A percentile compares a stretch with the other conserved stretches of the same genome.
Evolutionary conservation across 495 filamentous ascomycete species (phyloP).

Genomic region (Aspergillus carlsbadensis): DNA sequence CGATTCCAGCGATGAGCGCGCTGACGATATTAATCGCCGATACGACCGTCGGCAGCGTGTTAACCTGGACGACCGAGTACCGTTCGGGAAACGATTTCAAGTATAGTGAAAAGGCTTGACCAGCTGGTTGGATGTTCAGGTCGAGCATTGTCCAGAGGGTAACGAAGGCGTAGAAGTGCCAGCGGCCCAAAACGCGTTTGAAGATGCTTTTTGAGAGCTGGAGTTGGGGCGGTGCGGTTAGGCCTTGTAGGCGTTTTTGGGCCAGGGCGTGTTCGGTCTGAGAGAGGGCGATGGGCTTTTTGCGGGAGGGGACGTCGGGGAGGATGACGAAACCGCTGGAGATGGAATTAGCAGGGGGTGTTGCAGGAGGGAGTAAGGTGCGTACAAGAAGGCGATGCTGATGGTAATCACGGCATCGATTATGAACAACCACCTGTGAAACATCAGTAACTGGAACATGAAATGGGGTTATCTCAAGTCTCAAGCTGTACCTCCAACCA

Average conservation of each 20-base stretch:
- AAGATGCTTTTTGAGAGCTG: too few species aligned
- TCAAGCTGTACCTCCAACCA: too few species aligned
- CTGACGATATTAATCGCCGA: slow-evolving; percentile 34
- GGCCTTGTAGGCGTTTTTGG: slow-evolving; percentile 25
- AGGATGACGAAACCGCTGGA: slow-evolving; percentile 23
- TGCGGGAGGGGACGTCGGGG: slow-evolving; percentile 23
- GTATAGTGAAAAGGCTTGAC: slow-evolving; percentile 24
- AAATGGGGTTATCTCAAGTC: too few species aligned
- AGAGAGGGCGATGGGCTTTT: slow-evolving; percentile 22
- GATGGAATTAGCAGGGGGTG: not conserved
- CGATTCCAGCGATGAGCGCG: slow-evolving; percentile 25
- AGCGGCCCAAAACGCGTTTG: too few species aligned
- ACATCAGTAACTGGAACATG: too few species aligned
- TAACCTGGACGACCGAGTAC: slow-evolving; percentile 21
- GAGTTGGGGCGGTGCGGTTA: slow-evolving; percentile 13
- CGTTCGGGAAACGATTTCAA: slow-evolving; percentile 28
- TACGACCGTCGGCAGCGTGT: slow-evolving; percentile 25
- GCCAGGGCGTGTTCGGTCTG: slow-evolving; percentile 28
- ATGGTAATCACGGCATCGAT: too few species aligned
- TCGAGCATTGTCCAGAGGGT: too few species aligned
- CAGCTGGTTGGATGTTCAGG: slow-evolving; percentile 17
- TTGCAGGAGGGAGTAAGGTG: not conserved
- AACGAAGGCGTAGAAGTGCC: too few species aligned
- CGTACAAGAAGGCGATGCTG: too few species aligned
- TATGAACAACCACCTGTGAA: too few species aligned